Conservation (phyloP, 345 rosid species). For the Eucalyptus melliodora region DNA sequence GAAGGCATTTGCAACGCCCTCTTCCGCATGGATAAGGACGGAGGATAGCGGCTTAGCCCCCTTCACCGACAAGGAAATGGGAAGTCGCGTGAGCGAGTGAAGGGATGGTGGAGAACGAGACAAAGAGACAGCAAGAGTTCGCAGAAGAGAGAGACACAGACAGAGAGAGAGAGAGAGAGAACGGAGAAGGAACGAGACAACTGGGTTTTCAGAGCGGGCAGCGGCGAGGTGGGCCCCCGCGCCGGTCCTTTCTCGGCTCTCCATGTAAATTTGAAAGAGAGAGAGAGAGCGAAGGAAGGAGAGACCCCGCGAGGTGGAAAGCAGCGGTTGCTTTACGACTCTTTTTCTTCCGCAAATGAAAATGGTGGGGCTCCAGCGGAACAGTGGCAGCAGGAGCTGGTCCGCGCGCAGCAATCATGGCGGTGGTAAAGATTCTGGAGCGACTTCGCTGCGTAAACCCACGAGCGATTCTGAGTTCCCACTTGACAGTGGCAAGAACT, state of each 20-base stretch:
- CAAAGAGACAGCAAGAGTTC: not conserved
- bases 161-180: not conserved
- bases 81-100: not conserved
- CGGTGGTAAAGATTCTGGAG: not conserved
- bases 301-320: not conserved
- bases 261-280: not conserved
- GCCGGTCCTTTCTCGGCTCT: not conserved
- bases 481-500: not conserved
- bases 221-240: not conserved
- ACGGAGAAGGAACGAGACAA: not conserved
- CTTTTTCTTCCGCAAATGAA: not conserved
- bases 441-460: not conserved
- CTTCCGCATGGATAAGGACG: not conserved
- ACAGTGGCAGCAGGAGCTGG: not conserved
- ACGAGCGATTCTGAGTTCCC: not conserved
- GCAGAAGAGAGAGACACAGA: not conserved
- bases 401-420: not conserved
- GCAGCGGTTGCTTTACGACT: not conserved
- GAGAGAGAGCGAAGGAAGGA: not conserved
- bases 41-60: not conserved
- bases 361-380: not conserved
- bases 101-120: not conserved
- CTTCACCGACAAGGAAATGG: not conserved
- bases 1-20: conserved; percentile 29
- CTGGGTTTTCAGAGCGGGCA: not conserved